These are phyloP conservation scores for Calonectria pseudoturangicola DNA, from an alignment of 2,329 filamentous ascomycete genomes.

Conservation along the genomic window DNA sequence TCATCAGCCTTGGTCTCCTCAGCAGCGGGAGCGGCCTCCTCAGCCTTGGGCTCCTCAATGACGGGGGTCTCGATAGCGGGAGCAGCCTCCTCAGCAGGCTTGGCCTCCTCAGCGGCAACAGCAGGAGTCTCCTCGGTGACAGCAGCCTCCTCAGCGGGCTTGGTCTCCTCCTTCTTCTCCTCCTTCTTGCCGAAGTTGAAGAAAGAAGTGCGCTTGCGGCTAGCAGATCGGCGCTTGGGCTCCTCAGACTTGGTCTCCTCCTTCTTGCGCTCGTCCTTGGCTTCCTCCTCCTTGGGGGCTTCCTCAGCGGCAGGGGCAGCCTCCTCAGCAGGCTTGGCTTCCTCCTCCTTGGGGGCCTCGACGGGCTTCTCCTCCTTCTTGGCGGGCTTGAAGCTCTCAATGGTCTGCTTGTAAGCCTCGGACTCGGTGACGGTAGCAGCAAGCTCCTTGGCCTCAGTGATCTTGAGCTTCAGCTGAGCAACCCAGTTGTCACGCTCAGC, in stretches of 20 bases:
- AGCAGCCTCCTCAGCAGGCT: conserved; percentile 47
- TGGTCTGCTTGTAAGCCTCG: conserved; percentile 91
- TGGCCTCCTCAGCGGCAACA: conserved; percentile 47
- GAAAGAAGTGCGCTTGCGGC: conserved; percentile 79
- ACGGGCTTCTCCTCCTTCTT: conserved; percentile 66
- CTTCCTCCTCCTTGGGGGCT: conserved; percentile 59
- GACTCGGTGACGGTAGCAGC: conserved; percentile 83
- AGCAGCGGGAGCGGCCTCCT: conserved; percentile 58
- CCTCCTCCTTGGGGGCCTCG: conserved; percentile 59
- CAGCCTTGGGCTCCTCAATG: conserved; percentile 54
- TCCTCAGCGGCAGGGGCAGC: conserved; percentile 56
- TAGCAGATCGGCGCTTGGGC: conserved; percentile 77
- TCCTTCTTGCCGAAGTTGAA: conserved; percentile 78
- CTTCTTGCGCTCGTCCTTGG: conserved; percentile 61
- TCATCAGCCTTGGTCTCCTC: conserved; percentile 60
- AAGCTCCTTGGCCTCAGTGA: conserved; percentile 88
- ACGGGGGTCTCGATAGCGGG: conserved; percentile 58
- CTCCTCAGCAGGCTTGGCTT: conserved; percentile 49
- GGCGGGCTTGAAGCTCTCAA: conserved; percentile 80
- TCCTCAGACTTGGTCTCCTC: conserved; percentile 74
- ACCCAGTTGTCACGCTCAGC: conserved; percentile 96
- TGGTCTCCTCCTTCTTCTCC: conserved; percentile 69
- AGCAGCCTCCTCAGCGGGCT: conserved; percentile 58
- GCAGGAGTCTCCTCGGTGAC: conserved; percentile 39
- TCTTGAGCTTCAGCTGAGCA: conserved; percentile 86